Base-by-base conservation (phyloP, 2,329 filamentous ascomycete genomes). In the Cytospora mali region DNA sequence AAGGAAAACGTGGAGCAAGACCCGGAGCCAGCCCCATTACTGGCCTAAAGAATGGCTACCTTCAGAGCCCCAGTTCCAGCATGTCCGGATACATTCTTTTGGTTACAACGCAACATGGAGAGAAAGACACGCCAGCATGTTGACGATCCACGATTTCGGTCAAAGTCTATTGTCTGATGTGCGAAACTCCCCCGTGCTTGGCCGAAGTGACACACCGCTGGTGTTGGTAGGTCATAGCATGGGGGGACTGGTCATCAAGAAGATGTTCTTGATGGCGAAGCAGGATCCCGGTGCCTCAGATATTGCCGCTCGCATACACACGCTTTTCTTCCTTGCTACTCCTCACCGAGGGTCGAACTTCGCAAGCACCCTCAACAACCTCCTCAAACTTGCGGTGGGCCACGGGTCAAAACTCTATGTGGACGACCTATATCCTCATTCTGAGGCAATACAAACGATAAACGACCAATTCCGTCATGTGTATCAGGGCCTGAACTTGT, bases 31-130 rank as follows among this genome's bases (percentile, higher is more conserved):
- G 1, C 48, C 48, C 1, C 58, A 72, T n/a, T 79, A 72, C 64
- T 79, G 77, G 77, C 77, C 77, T 1, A 57, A 69, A 48, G 67
- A 72, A 55, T 79, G 73, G 73, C 72, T 79, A 0, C 71, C 74
- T 4, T 57, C 66, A 25, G 74, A 76, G 27, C 57, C 66, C 2
- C 68, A 56, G 1, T 73, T 76, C 57, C 55, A 67, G 33, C 39
- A 67, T 28, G 71, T 69, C 6, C 64, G 72, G 42, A 69, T 75
- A 27, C 69, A 72, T 48, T 72, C 61, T 29, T 76, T 69, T 53
- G 75, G 75, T 33, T 76, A 76, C 53, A 69, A 75, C n/a, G n/a
- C n/a, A n/a, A n/a, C n/a, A n/a, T n/a, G n/a, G n/a, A n/a, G n/a
- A n/a, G n/a, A n/a, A n/a, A n/a, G n/a, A n/a, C n/a, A n/a, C n/a